These are phyloP conservation scores for Lactarius hengduanensis DNA, from an alignment of 768 basidiomycete genomes.

Conservation along the genomic window DNA sequence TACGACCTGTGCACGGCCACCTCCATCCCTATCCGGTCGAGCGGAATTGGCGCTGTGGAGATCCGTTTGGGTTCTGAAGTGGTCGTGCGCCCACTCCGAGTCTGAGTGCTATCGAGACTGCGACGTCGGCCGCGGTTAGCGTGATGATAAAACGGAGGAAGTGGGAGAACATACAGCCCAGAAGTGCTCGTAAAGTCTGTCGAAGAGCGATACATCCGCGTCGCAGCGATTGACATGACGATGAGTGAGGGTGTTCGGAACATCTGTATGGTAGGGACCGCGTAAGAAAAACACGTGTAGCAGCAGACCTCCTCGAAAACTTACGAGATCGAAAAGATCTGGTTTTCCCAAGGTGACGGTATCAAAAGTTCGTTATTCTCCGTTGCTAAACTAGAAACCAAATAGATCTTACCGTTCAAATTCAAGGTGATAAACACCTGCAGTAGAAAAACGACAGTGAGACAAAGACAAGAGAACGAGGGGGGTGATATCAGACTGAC, in stretches of 20 bases:
- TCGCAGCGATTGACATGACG: constrained; percentile 13
- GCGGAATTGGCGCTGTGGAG: background rate
- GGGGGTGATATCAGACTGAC: background rate
- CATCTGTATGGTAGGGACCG: background rate
- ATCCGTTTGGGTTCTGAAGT: background rate
- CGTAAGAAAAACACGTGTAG: background rate
- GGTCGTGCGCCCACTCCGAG: background rate
- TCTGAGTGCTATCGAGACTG: background rate
- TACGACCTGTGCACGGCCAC: constrained; percentile 8
- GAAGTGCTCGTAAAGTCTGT: background rate
- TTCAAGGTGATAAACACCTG: constrained; percentile 9
- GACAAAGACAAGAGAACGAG: background rate
- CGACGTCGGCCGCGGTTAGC: background rate
- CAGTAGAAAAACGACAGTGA: background rate
- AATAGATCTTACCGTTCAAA: background rate
- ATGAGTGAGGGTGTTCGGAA: constrained; percentile 2
- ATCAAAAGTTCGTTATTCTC: background rate
- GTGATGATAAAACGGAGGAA: no score
- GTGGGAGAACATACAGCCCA: background rate
- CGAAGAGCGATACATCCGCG: constrained; percentile 11
- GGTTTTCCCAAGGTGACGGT: background rate
- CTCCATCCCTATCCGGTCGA: background rate
- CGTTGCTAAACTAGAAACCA: no score
- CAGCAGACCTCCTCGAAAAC: background rate
- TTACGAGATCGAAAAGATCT: background rate